Percentiles rank a stretch among this genome's conserved stretches.
Conservation (phyloP, 2,329 filamentous ascomycete species). For the Xylaria hypoxylon region DNA sequence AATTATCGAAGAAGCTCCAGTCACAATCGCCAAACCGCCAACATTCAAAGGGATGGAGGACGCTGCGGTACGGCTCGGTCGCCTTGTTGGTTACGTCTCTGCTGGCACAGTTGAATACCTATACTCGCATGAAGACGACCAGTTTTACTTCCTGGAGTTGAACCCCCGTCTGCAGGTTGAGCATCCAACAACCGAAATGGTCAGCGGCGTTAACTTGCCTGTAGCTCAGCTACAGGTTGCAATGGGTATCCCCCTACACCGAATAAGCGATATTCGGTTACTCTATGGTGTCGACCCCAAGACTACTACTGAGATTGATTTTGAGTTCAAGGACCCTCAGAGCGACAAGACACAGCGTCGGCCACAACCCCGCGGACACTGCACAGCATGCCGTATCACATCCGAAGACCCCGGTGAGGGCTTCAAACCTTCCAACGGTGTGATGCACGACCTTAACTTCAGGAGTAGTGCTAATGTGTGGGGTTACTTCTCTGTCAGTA, state of each 20-base stretch:
- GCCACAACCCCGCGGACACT: slow-evolving; percentile 94
- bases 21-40: slow-evolving; percentile 89
- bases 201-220: slow-evolving; percentile 95
- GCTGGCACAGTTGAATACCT: slow-evolving; percentile 99
- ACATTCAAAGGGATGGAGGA: slow-evolving; percentile 98
- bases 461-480: slow-evolving; percentile 98
- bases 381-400: slow-evolving; percentile 98
- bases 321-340: slow-evolving; percentile 89
- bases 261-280: slow-evolving; percentile 94
- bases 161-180: slow-evolving; percentile 99
- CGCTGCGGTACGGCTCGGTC: slow-evolving; percentile 92
- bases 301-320: slow-evolving; percentile 88
- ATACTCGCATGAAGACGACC: slow-evolving; percentile 97
- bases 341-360: slow-evolving; percentile 87
- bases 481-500: slow-evolving; percentile 99
- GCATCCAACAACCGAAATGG: slow-evolving; percentile 99
- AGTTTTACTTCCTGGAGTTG: slow-evolving; percentile 99
- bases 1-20: slow-evolving; percentile 98
- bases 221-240: slow-evolving; percentile 98
- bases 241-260: slow-evolving; percentile 96
- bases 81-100: slow-evolving; percentile 96
- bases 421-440: slow-evolving; percentile 99
- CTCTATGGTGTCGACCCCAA: slow-evolving; percentile 96
- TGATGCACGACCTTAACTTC: slow-evolving; percentile 99
- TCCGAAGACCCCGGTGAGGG: slow-evolving; percentile 98